Percentiles rank a stretch among this genome's conserved stretches.
Conservation (phyloP, 768 basidiomycete genomes). For the Tricholoma furcatifolium region DNA sequence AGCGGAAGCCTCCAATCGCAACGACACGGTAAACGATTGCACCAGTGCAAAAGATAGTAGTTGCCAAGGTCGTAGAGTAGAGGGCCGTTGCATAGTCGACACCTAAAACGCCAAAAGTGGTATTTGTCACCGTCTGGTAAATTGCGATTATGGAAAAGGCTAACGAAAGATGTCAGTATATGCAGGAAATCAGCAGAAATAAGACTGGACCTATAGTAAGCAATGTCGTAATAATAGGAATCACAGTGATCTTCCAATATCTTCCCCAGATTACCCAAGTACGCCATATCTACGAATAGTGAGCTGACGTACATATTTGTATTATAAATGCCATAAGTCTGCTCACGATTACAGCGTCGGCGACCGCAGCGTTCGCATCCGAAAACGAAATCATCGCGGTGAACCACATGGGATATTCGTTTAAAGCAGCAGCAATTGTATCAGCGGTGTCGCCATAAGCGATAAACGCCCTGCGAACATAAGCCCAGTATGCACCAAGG, state of each 20-base stretch:
- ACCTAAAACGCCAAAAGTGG: slow-evolving; percentile 9
- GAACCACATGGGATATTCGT: slow-evolving; percentile 13
- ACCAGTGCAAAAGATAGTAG: slow-evolving; percentile 13
- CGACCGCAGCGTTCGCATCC: slow-evolving; percentile 12
- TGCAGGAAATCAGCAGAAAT: neutral
- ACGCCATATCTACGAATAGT: slow-evolving; percentile 14
- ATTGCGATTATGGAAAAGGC: slow-evolving; percentile 14
- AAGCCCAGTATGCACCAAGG: slow-evolving; percentile 12
- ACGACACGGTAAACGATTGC: slow-evolving; percentile 12
- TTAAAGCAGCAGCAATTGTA: slow-evolving; percentile 5
- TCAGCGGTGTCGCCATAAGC: slow-evolving; percentile 5
- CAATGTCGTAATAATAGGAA: slow-evolving; percentile 10
- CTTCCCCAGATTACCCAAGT: slow-evolving; percentile 16
- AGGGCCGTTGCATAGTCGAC: slow-evolving; percentile 15
- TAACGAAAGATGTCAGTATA: neutral
- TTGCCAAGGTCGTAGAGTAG: slow-evolving; percentile 10
- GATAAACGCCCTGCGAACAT: slow-evolving; percentile 14
- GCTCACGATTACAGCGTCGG: slow-evolving; percentile 11
- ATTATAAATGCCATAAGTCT: neutral
- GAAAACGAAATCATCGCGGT: slow-evolving; percentile 2
- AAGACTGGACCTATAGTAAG: slow-evolving; percentile 4
- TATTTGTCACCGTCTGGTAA: slow-evolving; percentile 5
- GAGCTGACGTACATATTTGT: too few species aligned
- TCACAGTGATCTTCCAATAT: slow-evolving; percentile 6
- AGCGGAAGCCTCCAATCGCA: slow-evolving; percentile 1